Evolutionary conservation across 108 stramenopile species (phyloP), one percentile per base, ranked within the genome.

Genomic region (Skeletonema costatum): DNA sequence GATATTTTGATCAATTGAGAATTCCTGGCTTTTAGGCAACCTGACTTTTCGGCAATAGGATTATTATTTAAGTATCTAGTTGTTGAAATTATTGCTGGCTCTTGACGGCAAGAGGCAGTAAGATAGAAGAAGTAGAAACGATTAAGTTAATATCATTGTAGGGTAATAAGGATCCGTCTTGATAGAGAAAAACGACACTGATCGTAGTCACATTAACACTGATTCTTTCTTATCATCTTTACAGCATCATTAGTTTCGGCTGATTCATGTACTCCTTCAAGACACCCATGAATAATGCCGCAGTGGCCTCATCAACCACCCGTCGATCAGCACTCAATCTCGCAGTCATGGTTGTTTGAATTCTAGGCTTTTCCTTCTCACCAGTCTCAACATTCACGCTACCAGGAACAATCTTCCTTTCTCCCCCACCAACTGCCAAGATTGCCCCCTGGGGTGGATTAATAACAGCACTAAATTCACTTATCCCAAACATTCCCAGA

Each of bases 401-500:
- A 0, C 76, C 83, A 25, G 93, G 93, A 36, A 93, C 94, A 75
- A 97, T 87, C 66, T 83, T 90, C 60, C 90, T 89, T 63, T 89
- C 79, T 44, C 98, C 98, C 19, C 89, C 88, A 1, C 99, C 99
- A 5, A 99, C 96, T 0, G 99, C 99, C 68, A 99, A 75, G 74
- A 99, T 99, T 59, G 94, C 94, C 8, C 97, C 92, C 89, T 99
- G 99, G 7, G 99, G 99, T 33, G 98, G 98, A 70, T 99, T 99
- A 73, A 99, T 98, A 32, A 99, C 98, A 14, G 99, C 98, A 62
- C 93, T 92, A 76, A 99, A 99, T 62, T 97, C 97, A 56, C 88
- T 87, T 74, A 99, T 94, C 35, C 98, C 99, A 76, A 98, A 99
- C 99, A 99, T 99, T 39, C 99, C 99, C 63, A 99, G 75, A 76